Evolutionary conservation across 495 filamentous ascomycete genomes (phyloP), one percentile per base, ranked within the genome.

Genomic region (Trichoderma asperelloides): DNA sequence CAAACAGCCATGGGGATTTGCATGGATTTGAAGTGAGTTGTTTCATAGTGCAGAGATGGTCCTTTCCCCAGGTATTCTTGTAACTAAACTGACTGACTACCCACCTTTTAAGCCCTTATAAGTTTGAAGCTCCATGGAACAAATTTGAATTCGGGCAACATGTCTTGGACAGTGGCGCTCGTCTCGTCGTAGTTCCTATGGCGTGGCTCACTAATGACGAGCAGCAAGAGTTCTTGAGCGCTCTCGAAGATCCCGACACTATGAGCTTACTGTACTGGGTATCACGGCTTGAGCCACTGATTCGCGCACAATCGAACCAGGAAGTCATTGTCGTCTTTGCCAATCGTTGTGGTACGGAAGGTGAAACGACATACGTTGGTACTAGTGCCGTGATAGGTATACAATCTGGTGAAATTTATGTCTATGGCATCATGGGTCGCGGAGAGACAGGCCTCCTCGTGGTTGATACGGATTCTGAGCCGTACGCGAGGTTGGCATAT

Each of bases 251-350:
- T 68, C 90, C 92, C 15, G 92, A 97, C 68, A 76, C 89, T 72
- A 86, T 91, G 64, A 96, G 92, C 0, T 81, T 97, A 67, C 84
- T 85, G 28, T 98, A 97, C 77, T 98, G 95, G 95, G 77, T 96
- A 18, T 85, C 88, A 69, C 81, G 94, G 43, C 80, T 97, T 49
- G 84, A 87, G 72, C 93, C 94, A 2, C 72, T 97, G 1, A 79
- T 94, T 13, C 77, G 78, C 49, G 80, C 82, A 55, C 78, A 82
- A 27, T 80, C 78, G n/a, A 78, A 82, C 3, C 79, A 82, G 9
- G 89, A 91, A 71, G 82, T 91, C 49, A 84, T 96, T 63, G 82
- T 96, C 18, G 86, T 96, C 27, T 89, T 93, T 72, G 90, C 89
- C 67, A 97, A 98, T 80, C 83, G 94, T 65, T 81, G 84, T 62